A percentile compares a stretch with the other conserved stretches of the same genome.
These are phyloP conservation scores for Leishmania lainsoni DNA, from an alignment of 208 protist species.

Conservation along the genomic window DNA sequence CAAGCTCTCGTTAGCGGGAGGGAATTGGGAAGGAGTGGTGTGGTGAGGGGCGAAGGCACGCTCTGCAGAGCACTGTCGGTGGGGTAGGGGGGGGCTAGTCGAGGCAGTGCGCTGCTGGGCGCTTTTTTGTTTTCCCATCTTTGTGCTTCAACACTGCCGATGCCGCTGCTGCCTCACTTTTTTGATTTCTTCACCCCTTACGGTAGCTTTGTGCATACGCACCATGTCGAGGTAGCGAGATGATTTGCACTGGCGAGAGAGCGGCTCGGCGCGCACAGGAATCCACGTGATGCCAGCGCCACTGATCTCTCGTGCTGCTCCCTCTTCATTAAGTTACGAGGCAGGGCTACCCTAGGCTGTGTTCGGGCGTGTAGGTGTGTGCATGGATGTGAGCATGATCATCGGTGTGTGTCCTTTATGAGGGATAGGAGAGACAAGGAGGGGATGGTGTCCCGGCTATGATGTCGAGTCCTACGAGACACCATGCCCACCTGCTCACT, in stretches of 20 bases:
- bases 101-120: not conserved
- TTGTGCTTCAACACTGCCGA: not conserved
- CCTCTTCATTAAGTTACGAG: not conserved
- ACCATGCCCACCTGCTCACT: not conserved
- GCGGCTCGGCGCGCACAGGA: too few relatives aligned
- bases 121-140: not conserved
- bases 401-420: not conserved
- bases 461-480: not conserved
- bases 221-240: not conserved
- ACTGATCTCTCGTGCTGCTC: not conserved
- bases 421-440: not conserved
- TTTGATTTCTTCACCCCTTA: not conserved
- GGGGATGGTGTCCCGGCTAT: not conserved
- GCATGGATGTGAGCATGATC: not conserved
- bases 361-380: not conserved
- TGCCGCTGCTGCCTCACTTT: not conserved
- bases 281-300: not conserved
- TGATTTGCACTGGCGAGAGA: not conserved
- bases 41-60: not conserved
- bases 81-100: not conserved
- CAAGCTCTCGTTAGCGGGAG: not conserved
- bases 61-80: not conserved
- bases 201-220: not conserved
- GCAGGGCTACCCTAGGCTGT: slow-evolving; percentile 12
- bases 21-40: not conserved